Conservation (phyloP, 345 rosid species). For the Cochlearia excelsa region DNA sequence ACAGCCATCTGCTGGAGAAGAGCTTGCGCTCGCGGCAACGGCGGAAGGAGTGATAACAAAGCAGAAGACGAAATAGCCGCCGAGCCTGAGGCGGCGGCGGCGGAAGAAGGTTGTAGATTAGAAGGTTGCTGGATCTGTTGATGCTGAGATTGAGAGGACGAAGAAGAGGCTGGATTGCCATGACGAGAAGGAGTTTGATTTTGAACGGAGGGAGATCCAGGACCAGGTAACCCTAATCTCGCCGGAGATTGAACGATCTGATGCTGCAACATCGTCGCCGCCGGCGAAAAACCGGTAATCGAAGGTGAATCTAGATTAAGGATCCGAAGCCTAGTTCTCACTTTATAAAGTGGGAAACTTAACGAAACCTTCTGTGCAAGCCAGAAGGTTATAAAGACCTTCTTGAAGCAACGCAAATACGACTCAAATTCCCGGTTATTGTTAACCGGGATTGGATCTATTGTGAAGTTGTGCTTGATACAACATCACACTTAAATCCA, state of each 20-base stretch:
- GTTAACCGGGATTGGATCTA: not conserved
- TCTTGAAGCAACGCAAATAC: not conserved
- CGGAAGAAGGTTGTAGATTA: conserved; percentile 32
- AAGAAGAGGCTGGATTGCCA: conserved; percentile 45
- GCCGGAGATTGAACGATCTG: conserved; percentile 85
- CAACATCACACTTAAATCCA: not conserved
- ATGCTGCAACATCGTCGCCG: conserved; percentile 69
- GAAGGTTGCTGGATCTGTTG: conserved; percentile 39
- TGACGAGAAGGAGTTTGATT: conserved; percentile 60
- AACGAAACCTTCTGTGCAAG: not conserved
- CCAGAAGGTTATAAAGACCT: not conserved
- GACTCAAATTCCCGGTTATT: not conserved
- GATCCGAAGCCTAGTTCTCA: not conserved
- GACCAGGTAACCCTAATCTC: conserved; percentile 73
- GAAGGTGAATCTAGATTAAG: not conserved
- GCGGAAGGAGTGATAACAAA: conserved; percentile 83
- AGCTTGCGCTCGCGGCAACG: conserved; percentile 76
- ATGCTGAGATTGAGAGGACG: conserved; percentile 37
- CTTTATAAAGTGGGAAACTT: too few relatives aligned
- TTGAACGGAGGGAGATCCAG: conserved; percentile 69
- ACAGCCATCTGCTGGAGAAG: conserved; percentile 84
- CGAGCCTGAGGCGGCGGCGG: conserved; percentile 26
- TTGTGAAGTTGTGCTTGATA: not conserved
- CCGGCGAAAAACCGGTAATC: conserved; percentile 4
- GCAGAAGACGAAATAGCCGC: conserved; percentile 54